phyloP scores from a whole-genome alignment of 306 rosid species.

The Pterocarpus santalinus region DNA sequence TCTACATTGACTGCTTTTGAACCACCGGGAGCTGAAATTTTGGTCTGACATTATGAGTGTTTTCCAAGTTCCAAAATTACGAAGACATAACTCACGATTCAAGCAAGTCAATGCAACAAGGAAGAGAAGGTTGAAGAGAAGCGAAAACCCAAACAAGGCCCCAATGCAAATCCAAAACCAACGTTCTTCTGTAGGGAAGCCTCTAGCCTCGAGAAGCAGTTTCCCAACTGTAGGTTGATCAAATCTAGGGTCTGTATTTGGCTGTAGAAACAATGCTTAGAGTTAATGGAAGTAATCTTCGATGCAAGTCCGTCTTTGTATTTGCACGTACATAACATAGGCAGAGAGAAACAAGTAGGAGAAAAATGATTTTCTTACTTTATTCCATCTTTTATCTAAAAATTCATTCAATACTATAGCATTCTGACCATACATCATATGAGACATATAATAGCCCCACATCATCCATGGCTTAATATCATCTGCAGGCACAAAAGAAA shows the following conservation, averaged over 20 bases:
- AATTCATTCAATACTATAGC: slow-evolving; percentile 79
- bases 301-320: too few species aligned
- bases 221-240: slow-evolving; percentile 61
- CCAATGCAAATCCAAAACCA: slow-evolving; percentile 79
- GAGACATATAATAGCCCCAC: slow-evolving; percentile 79
- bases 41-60: neutral
- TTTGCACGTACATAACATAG: too few species aligned
- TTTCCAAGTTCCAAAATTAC: too few species aligned
- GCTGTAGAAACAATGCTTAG: slow-evolving; percentile 49
- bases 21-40: slow-evolving; percentile 64
- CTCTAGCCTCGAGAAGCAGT: slow-evolving; percentile 62
- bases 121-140: slow-evolving; percentile 66
- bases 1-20: slow-evolving; percentile 48
- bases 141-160: slow-evolving; percentile 64
- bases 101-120: slow-evolving; percentile 64
- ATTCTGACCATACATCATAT: slow-evolving; percentile 86
- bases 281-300: slow-evolving; percentile 19
- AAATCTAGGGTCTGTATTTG: slow-evolving; percentile 51
- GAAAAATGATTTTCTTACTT: slow-evolving; percentile 47
- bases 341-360: neutral
- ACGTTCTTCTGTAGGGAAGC: slow-evolving; percentile 61
- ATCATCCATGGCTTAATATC: slow-evolving; percentile 74
- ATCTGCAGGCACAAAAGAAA: slow-evolving; percentile 56
- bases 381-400: slow-evolving; percentile 75
- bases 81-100: slow-evolving; percentile 60